phyloP scores from a whole-genome alignment of 1,284 basidiomycete species.

The Schizophyllum amplum region DNA sequence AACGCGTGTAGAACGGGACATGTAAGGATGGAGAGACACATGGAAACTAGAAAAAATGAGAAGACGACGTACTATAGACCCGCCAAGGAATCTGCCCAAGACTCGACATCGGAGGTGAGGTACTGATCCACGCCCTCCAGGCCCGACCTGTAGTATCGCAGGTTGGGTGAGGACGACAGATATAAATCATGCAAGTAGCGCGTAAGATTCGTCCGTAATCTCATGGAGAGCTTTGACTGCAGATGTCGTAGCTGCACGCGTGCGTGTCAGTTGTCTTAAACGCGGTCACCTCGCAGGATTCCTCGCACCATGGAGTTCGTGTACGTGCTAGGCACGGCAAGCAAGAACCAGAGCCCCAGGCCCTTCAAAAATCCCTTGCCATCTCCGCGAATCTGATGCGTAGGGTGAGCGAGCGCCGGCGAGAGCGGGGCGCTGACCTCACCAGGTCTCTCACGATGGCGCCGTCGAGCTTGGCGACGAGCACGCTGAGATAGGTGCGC shows the following conservation, averaged over 20 bases:
- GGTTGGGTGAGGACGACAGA: conserved; percentile 60
- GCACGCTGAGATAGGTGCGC: conserved; percentile 80
- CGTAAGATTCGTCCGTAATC: conserved; percentile 81
- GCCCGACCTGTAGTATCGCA: conserved; percentile 66
- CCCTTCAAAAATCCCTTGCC: conserved; percentile 80
- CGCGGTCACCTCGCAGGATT: not conserved
- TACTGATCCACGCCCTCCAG: conserved; percentile 84
- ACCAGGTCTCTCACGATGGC: conserved; percentile 85
- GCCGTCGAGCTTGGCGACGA: conserved; percentile 87
- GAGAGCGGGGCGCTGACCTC: conserved; percentile 10
- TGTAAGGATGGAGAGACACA: not conserved
- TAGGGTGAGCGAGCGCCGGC: conserved; percentile 2
- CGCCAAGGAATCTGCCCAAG: conserved; percentile 84
- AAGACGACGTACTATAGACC: conserved; percentile 71
- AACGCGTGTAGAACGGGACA: too few relatives aligned
- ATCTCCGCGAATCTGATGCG: conserved; percentile 64
- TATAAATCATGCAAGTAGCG: conserved; percentile 93
- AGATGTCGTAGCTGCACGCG: conserved; percentile 71
- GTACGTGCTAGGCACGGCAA: conserved; percentile 90
- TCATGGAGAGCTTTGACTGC: conserved; percentile 83
- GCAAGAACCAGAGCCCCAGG: conserved; percentile 81
- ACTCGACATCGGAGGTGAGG: conserved; percentile 88
- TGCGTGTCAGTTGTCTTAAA: conserved; percentile 1
- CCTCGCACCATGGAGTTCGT: conserved; percentile 85
- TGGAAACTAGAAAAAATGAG: not conserved